phyloP scores from a whole-genome alignment of 495 filamentous ascomycete species.

The Chaetomidium leptoderma region DNA sequence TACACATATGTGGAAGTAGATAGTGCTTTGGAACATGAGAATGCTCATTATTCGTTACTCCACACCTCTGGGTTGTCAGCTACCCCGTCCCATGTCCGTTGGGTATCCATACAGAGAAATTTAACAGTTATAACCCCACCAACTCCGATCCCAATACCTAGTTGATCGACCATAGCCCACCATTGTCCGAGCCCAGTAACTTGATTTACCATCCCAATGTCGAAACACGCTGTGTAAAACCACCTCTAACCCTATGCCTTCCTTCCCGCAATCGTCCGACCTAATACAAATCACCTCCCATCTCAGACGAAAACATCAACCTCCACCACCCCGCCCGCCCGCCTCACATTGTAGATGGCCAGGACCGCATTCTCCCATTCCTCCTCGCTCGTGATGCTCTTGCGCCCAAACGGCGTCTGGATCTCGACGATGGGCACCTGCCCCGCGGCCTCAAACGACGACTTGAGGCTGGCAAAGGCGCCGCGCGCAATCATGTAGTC shows the following conservation, averaged over 20 bases:
- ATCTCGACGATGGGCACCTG: constrained; percentile 17
- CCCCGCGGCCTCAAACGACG: constrained; percentile 13
- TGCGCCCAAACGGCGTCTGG: constrained; percentile 12
- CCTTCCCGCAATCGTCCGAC: neutral
- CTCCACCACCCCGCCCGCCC: constrained; percentile 18
- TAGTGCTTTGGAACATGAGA: neutral
- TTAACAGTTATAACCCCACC: neutral
- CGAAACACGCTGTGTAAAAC: neutral
- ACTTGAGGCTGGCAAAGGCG: constrained; percentile 18
- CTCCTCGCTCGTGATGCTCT: neutral
- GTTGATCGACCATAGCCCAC: neutral
- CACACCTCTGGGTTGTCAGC: neutral
- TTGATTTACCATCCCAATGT: neutral
- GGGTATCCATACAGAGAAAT: neutral
- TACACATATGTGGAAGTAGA: too few relatives aligned
- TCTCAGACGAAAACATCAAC: constrained; percentile 21
- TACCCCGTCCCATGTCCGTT: neutral
- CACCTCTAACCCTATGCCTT: neutral
- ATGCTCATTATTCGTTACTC: neutral
- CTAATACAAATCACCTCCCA: neutral
- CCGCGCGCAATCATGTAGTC: constrained; percentile 10
- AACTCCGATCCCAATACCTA: neutral
- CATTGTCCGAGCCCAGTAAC: neutral
- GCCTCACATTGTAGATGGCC: constrained; percentile 18
- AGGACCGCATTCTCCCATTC: constrained; percentile 22